Conservation (phyloP, 441 rosid genomes). For the Gossypium laxum region DNA sequence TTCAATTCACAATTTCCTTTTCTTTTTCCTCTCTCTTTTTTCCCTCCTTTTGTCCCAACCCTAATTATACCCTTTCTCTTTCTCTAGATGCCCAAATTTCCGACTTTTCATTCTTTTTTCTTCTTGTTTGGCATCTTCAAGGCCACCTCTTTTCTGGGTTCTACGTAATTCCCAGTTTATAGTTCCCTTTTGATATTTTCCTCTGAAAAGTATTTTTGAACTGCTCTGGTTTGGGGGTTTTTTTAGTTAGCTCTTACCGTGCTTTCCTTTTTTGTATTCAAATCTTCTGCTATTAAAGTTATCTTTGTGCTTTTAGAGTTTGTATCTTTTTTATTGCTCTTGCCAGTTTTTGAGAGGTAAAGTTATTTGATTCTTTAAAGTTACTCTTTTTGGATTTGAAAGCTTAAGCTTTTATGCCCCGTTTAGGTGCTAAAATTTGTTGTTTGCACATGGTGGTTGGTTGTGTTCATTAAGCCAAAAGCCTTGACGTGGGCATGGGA, state of each 20-base stretch:
- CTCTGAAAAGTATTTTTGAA: not conserved
- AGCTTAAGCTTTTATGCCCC: not conserved
- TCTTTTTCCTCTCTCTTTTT: slow-evolving; percentile 19
- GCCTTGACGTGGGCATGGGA: not conserved
- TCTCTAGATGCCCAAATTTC: not conserved
- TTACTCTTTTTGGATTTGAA: not conserved
- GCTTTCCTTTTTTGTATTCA: not conserved
- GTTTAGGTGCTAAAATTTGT: not conserved
- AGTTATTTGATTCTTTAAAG: not conserved
- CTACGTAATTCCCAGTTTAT: not conserved
- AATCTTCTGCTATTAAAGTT: not conserved
- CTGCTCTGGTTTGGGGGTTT: not conserved
- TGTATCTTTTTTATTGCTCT: not conserved
- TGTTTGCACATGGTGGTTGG: slow-evolving; percentile 11
- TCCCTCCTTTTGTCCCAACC: slow-evolving; percentile 38
- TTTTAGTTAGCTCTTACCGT: not conserved
- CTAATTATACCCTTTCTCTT: slow-evolving; percentile 8
- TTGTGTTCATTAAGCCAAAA: slow-evolving; percentile 6
- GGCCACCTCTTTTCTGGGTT: not conserved
- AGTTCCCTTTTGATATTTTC: not conserved
- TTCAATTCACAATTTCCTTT: slow-evolving; percentile 23
- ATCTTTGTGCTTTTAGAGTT: not conserved
- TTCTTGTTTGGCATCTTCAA: slow-evolving; percentile 8
- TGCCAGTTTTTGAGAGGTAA: not conserved
- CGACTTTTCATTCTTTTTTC: not conserved